phyloP scores from a whole-genome alignment of 495 filamentous ascomycete species.

The Daldinia vernicosa region DNA sequence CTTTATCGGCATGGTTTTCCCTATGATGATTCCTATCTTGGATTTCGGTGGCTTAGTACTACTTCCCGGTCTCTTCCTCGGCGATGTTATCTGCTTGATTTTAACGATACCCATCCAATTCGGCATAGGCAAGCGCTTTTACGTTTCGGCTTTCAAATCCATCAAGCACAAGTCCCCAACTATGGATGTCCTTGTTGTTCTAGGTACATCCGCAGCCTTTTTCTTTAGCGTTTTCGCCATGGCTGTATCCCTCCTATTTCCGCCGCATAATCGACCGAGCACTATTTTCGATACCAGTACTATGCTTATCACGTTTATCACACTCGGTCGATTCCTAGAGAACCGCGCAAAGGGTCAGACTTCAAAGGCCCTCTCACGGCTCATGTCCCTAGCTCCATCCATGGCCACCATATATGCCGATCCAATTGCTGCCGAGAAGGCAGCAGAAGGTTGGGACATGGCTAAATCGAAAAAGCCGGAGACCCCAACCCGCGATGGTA shows the following conservation, averaged over 20 bases:
- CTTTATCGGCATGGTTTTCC: conserved; percentile 88
- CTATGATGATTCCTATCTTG: conserved; percentile 75
- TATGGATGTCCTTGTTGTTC: conserved; percentile 95
- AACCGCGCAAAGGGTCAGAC: conserved; percentile 97
- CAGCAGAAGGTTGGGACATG: conserved; percentile 78
- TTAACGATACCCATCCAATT: conserved; percentile 96
- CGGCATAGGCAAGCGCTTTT: conserved; percentile 93
- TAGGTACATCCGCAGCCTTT: conserved; percentile 97
- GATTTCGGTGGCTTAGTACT: conserved; percentile 76
- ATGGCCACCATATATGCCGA: conserved; percentile 99
- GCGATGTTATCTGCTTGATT: conserved; percentile 81
- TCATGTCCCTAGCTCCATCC: conserved; percentile 95
- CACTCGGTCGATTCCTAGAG: conserved; percentile 89
- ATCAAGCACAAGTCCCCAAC: conserved; percentile 89
- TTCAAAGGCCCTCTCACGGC: conserved; percentile 88
- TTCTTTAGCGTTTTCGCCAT: conserved; percentile 95
- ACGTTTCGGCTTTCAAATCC: conserved; percentile 88
- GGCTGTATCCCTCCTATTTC: conserved; percentile 74
- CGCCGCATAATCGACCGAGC: conserved; percentile 77
- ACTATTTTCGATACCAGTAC: conserved; percentile 98
- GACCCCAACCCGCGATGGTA: conserved; percentile 55
- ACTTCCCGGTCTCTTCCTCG: conserved; percentile 81
- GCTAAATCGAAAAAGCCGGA: conserved; percentile 53
- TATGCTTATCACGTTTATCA: conserved; percentile 98
- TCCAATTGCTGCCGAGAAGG: conserved; percentile 90